Conservation (phyloP, 2,329 filamentous ascomycete species). For the Calonectria naviculata region DNA sequence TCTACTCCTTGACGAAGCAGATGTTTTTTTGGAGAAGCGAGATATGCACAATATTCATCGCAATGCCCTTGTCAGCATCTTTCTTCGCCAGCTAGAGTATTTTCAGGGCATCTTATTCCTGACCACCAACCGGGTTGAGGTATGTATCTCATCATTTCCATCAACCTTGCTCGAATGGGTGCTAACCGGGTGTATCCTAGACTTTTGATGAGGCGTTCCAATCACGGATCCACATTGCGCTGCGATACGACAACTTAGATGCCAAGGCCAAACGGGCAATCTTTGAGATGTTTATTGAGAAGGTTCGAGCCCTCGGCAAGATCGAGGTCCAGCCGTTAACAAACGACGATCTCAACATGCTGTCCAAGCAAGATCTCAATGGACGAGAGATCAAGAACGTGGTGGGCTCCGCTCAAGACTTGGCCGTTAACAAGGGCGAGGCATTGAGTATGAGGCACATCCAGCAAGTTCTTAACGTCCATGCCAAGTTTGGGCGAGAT, state of each 20-base stretch:
- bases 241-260: slow-evolving; percentile 82
- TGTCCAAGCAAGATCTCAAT: slow-evolving; percentile 74
- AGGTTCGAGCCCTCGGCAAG: slow-evolving; percentile 74
- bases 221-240: slow-evolving; percentile 85
- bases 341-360: slow-evolving; percentile 73
- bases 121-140: slow-evolving; percentile 86
- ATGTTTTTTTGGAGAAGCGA: slow-evolving; percentile 86
- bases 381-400: slow-evolving; percentile 87
- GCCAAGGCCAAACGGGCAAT: slow-evolving; percentile 79
- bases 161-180: neutral
- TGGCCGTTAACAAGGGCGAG: slow-evolving; percentile 81
- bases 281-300: slow-evolving; percentile 86
- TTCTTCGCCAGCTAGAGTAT: slow-evolving; percentile 88
- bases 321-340: slow-evolving; percentile 70
- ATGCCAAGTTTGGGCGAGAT: slow-evolving; percentile 85
- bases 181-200: slow-evolving; percentile 44
- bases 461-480: slow-evolving; percentile 84
- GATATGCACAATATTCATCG: slow-evolving; percentile 86
- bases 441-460: slow-evolving; percentile 83
- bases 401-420: slow-evolving; percentile 83
- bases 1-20: slow-evolving; percentile 85
- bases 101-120: slow-evolving; percentile 92
- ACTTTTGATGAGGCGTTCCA: slow-evolving; percentile 94
- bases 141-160: slow-evolving; percentile 38
- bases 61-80: slow-evolving; percentile 88